Conservation (phyloP, 768 basidiomycete species). For the Lentinula lateritia region DNA sequence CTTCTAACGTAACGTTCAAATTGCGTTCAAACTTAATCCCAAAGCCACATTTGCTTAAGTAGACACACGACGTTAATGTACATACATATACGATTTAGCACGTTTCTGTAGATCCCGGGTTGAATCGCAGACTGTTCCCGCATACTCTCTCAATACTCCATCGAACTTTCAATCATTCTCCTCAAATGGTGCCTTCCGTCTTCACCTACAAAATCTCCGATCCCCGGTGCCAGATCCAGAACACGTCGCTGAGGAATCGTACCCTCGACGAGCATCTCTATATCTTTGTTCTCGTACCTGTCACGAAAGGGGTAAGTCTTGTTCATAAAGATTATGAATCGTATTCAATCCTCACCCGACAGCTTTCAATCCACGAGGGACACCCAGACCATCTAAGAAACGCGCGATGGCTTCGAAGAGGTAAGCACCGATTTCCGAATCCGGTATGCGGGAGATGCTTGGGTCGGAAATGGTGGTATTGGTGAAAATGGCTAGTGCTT, state of each 20-base stretch:
- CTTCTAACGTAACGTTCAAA: too few relatives aligned
- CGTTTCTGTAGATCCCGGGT: neutral
- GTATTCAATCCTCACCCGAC: constrained; percentile 44
- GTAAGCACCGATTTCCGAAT: constrained; percentile 71
- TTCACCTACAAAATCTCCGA: constrained; percentile 76
- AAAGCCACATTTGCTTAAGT: neutral
- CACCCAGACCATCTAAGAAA: constrained; percentile 80
- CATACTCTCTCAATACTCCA: constrained; percentile 57
- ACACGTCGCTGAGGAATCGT: constrained; percentile 91
- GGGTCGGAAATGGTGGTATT: constrained; percentile 60
- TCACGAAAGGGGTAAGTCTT: neutral
- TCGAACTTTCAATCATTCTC: constrained; percentile 71
- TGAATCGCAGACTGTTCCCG: neutral
- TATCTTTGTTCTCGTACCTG: constrained; percentile 62
- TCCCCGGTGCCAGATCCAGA: constrained; percentile 86
- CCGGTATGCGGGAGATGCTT: constrained; percentile 66
- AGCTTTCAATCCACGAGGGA: constrained; percentile 82
- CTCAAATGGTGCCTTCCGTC: constrained; percentile 82
- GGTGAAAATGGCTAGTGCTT: constrained; percentile 82
- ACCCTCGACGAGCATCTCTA: constrained; percentile 78
- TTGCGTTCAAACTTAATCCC: too few relatives aligned
- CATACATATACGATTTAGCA: neutral
- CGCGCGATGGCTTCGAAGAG: constrained; percentile 83
- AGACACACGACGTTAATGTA: neutral
- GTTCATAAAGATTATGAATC: neutral